A percentile compares a stretch with the other conserved stretches of the same genome.
Conservation (phyloP, 2,329 filamentous ascomycete genomes). For the Diaporthe eres region DNA sequence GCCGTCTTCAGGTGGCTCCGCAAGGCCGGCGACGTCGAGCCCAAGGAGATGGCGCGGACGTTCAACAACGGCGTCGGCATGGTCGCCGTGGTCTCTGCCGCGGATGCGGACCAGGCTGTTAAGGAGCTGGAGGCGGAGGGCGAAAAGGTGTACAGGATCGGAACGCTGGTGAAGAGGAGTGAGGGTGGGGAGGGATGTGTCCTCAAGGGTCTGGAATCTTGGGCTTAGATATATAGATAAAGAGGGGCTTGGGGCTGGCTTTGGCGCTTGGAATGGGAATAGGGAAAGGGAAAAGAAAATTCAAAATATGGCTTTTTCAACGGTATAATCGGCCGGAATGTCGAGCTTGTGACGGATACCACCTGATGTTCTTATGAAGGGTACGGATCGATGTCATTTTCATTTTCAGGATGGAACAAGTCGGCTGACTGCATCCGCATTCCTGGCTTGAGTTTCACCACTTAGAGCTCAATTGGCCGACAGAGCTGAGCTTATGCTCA, state of each 20-base stretch:
- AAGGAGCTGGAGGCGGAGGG: constrained; percentile 74
- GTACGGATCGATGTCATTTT: neutral
- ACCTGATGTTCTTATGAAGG: neutral
- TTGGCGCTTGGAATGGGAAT: constrained; percentile 15
- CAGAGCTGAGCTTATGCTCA: neutral
- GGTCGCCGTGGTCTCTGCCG: constrained; percentile 83
- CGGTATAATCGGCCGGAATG: neutral
- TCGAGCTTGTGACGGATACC: neutral
- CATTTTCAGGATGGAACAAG: neutral
- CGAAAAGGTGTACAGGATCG: constrained; percentile 84
- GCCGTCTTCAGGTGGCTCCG: constrained; percentile 91
- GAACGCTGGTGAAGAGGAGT: constrained; percentile 73
- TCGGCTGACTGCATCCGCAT: neutral
- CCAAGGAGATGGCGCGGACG: constrained; percentile 87
- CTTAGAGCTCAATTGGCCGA: neutral
- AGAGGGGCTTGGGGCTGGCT: neutral
- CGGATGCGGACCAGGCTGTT: constrained; percentile 72
- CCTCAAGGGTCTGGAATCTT: constrained; percentile 40
- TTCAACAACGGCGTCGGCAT: constrained; percentile 98
- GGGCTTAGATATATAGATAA: constrained; percentile 22
- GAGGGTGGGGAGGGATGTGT: constrained; percentile 69
- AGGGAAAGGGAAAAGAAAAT: neutral
- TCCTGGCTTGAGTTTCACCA: neutral
- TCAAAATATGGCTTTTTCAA: neutral
- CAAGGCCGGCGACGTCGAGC: constrained; percentile 76